Evolutionary conservation across 1,284 basidiomycete species (phyloP), one percentile per base, ranked within the genome.

Genomic region (Phlebopus sp.): DNA sequence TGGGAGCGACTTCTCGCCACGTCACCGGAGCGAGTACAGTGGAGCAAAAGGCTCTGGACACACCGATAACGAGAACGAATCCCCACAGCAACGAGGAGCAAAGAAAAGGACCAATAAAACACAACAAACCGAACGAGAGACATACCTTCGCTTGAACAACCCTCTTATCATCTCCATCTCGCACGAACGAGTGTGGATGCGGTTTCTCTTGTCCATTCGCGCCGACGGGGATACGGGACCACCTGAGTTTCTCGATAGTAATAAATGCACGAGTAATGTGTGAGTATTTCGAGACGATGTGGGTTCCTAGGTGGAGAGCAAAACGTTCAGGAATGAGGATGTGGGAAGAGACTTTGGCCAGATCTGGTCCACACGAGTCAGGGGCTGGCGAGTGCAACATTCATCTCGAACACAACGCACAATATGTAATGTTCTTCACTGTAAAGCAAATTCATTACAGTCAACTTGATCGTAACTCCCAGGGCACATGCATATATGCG

Each of bases 371-470:
- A 13, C n/a, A 5, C 2, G n/a, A 2, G 2, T 18, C 38, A 23
- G 19, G 34, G 14, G 27, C 27, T 8, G 21, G n/a, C 15, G 15
- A 8, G 8, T 13, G 36, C 6, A 39, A 19, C 5, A 5, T 1
- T 29, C 27, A 11, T 29, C 2, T 29, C 10, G 27, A 29, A 8
- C 4, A 29, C 27, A 11, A 68, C 79, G 36, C 59, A 90, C 90
- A 89, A 61, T 97, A 91, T 17, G 84, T 86, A 46, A 95, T 96
- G 70, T 97, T 96, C 75, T 97, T 97, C 68, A 95, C 89, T 88
- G 61, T 56, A 27, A 43, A 35, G 9, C 18, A 15, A 7, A 5
- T 14, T 25, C 7, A 32, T 29, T 10, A n/a, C n/a, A n/a, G n/a
- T n/a, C n/a, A n/a, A n/a, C n/a, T n/a, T n/a, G n/a, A n/a, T n/a